Evolutionary conservation across 768 basidiomycete genomes (phyloP).

Genomic region (Scleroderma citrinum): DNA sequence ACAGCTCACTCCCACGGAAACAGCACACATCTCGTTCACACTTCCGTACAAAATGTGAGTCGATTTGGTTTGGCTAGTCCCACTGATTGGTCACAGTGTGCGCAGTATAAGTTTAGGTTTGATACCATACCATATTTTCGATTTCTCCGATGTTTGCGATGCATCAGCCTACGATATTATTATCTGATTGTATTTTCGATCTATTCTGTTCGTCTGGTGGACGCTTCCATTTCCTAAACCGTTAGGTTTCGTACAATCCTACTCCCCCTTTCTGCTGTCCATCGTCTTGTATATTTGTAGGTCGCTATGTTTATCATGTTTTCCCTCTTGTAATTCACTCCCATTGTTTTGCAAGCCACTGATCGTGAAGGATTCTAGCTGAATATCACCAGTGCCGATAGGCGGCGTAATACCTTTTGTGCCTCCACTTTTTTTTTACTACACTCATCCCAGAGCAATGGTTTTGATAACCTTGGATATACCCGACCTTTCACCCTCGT

Average conservation of each 20-base stretch:
- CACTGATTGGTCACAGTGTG: background rate
- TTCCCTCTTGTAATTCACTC: background rate
- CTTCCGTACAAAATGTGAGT: background rate
- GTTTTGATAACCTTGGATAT: conserved; percentile 89
- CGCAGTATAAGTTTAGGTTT: background rate
- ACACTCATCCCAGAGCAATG: conserved; percentile 51
- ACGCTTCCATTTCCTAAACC: background rate
- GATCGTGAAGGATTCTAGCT: background rate
- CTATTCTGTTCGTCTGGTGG: conserved; percentile 5
- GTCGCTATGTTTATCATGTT: conserved; percentile 1
- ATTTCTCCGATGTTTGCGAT: conserved; percentile 6
- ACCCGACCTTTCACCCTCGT: conserved; percentile 90
- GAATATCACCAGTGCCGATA: background rate
- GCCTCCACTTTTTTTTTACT: too few relatives aligned
- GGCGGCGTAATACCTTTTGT: too few relatives aligned
- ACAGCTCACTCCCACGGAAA: conserved; percentile 2
- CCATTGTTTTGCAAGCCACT: background rate
- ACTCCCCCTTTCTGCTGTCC: background rate
- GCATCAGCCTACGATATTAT: conserved; percentile 23
- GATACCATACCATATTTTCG: background rate
- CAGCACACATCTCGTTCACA: background rate
- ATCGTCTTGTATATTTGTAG: background rate
- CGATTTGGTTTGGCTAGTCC: background rate
- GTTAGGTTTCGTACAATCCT: conserved; percentile 13
- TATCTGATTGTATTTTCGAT: conserved; percentile 11